Base-by-base conservation (phyloP, 2,329 filamentous ascomycete species). In the Cladosporium sp. region DNA sequence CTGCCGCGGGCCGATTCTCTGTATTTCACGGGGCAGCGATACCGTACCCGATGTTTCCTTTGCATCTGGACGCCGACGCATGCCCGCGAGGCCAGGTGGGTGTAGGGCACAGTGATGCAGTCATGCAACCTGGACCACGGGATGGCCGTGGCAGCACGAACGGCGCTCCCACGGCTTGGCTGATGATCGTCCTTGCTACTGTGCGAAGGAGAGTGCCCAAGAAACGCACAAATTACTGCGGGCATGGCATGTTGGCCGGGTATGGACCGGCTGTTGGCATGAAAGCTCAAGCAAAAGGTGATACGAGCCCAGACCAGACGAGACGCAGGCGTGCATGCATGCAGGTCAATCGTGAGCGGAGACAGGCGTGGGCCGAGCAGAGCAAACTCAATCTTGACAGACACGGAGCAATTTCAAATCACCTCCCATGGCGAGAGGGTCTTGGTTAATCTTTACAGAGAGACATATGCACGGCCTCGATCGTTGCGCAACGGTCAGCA, bases 281-380 rank as follows among this genome's bases (percentile, higher is more conserved):
- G 52, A 55, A 40, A 40, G 35, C 35, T 40, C 35, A 18, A 55
- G 52, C 52, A 62, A 46, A 52, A 52, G 58, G 59, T 62, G 59
- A 62, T n/a, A 62, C 59, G 35, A 62, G 59, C 37, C n/a, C 35
- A 29, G 29, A 62, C 59, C 50, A 62, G 59, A 52, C n/a, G 23
- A 29, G 28, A 52, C 11, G 49, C 49, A 29, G 16, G 23, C 49
- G 3, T n/a, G 21, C 21, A 28, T 52, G 49, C 21, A 28, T 14
- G 31, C 23, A 60, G 23, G 40, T 44, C 37, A 60, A 49, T 60
- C 40, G 37, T 29, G 57, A 21, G 40, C 57, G 57, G 57, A 49
- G 23, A 49, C 40, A 21, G 59, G 59, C 44, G 31, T 35, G 59
- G 56, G 28, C 46, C 59, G 59, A 62, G 59, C 46, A 50, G 59